Evolutionary conservation across 2,329 filamentous ascomycete species (phyloP), one percentile per base, ranked within the genome.

Genomic region (Thelonectria olida): DNA sequence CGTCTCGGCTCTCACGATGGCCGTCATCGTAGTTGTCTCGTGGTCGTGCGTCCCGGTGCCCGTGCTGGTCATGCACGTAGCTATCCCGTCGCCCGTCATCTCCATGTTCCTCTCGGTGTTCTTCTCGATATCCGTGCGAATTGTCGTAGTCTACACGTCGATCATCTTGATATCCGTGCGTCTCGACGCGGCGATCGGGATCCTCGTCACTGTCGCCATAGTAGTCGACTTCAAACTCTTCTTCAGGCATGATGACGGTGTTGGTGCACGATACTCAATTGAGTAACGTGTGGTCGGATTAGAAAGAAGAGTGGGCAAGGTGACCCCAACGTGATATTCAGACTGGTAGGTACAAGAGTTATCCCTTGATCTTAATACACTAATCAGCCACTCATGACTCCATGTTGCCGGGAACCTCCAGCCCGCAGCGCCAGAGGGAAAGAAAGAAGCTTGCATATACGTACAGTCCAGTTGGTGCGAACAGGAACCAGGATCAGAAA

Each of bases 191-290:
- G 12, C 41, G 53, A 31, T 45, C 38, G 12, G 45, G 78, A 22
- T 85, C 81, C 58, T 79, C 78, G 62, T 78, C 80, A 60, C 81
- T 80, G 70, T 90, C 88, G 70, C 87, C 88, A 73, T 91, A 91
- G 71, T 91, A 88, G 68, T 91, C 89, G 78, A 91, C 90, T 70
- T 91, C 89, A 75, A 89, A 90, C 70, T 90, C 88, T 72, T 90
- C 88, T 71, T 91, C 88, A 68, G 88, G 86, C 88, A 90, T 91
- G 51, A 72, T 78, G 72, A 52, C 49, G 44, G 23, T 61, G 54
- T 23, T 42, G 58, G 36, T 54, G 61, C 44, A 59, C 56, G 48
- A 48, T 44, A 63, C 56, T 63, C 66, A 64, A 44, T 34, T 64
- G 52, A 63, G 57, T 65, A 55, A 31, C 61, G 62, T 54, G 56